phyloP scores from a whole-genome alignment of 2,329 filamentous ascomycete genomes.

The Cytospora mali region DNA sequence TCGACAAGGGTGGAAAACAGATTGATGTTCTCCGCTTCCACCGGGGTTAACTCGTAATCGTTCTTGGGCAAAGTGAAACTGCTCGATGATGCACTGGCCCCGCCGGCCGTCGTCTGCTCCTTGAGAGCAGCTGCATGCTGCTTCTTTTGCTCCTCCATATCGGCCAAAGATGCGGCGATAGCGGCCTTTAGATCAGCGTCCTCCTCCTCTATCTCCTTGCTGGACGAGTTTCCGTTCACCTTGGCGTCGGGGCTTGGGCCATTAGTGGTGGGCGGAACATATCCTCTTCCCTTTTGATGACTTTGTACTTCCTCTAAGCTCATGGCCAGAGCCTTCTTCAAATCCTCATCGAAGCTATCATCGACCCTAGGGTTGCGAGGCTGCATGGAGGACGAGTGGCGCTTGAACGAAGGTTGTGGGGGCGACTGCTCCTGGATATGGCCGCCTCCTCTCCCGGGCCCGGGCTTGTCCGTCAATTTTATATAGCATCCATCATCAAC shows the following conservation, averaged over 20 bases:
- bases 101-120: constrained; percentile 65
- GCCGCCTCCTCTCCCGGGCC: constrained; percentile 40
- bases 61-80: constrained; percentile 73
- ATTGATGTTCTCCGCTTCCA: constrained; percentile 97
- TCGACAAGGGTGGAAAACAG: constrained; percentile 93
- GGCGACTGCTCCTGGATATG: constrained; percentile 47
- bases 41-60: constrained; percentile 89
- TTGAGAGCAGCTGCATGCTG: constrained; percentile 83
- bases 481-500: constrained; percentile 96
- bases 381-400: constrained; percentile 74
- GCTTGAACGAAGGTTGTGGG: constrained; percentile 54
- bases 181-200: constrained; percentile 92
- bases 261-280: constrained; percentile 61
- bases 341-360: constrained; percentile 89
- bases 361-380: constrained; percentile 86
- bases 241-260: constrained; percentile 37
- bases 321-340: constrained; percentile 94
- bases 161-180: constrained; percentile 89
- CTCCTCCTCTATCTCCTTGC: constrained; percentile 68
- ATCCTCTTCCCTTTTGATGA: constrained; percentile 63
- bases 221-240: constrained; percentile 41
- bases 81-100: constrained; percentile 51
- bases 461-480: constrained; percentile 80
- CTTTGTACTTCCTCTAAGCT: constrained; percentile 90
- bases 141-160: constrained; percentile 98